Percentiles rank a stretch among this genome's conserved stretches.
phyloP scores from a whole-genome alignment of 345 rosid species.

The Lepidium africanum region DNA sequence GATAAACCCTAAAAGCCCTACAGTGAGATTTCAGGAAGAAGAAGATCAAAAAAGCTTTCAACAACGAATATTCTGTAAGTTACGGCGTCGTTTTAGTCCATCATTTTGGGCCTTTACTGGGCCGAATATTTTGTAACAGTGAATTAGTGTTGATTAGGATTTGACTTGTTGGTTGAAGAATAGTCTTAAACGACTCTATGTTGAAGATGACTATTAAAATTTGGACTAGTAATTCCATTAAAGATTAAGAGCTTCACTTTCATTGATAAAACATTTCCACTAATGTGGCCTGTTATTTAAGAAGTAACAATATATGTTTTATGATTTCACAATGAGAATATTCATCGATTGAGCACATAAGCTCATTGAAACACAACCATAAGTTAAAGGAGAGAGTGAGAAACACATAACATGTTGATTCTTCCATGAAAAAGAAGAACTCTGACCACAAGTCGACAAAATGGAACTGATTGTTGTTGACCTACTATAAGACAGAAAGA shows the following conservation, averaged over 20 bases:
- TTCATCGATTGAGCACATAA: conserved; percentile 1
- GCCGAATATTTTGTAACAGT: background rate
- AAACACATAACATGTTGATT: background rate
- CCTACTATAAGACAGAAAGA: background rate
- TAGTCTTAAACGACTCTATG: background rate
- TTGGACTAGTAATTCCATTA: background rate
- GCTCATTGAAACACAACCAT: background rate
- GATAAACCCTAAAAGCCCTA: conserved; percentile 17
- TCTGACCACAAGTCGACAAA: background rate
- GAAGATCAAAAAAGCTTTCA: background rate
- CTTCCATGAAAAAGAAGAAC: conserved; percentile 6
- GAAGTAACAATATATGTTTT: background rate
- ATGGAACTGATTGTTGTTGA: background rate
- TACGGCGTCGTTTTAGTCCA: background rate
- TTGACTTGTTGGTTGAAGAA: background rate
- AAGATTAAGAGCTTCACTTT: background rate
- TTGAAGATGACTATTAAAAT: background rate
- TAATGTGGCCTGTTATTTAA: background rate
- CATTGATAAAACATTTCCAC: background rate
- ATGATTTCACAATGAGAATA: background rate
- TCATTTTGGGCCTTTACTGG: background rate
- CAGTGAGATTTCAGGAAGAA: background rate
- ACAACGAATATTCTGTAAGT: background rate
- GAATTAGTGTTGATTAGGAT: background rate
- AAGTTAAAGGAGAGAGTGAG: background rate